These are phyloP conservation scores for maize (Zea mays) DNA, from an alignment of 176 grass and related monocot genomes.

Conservation along the genomic window DNA sequence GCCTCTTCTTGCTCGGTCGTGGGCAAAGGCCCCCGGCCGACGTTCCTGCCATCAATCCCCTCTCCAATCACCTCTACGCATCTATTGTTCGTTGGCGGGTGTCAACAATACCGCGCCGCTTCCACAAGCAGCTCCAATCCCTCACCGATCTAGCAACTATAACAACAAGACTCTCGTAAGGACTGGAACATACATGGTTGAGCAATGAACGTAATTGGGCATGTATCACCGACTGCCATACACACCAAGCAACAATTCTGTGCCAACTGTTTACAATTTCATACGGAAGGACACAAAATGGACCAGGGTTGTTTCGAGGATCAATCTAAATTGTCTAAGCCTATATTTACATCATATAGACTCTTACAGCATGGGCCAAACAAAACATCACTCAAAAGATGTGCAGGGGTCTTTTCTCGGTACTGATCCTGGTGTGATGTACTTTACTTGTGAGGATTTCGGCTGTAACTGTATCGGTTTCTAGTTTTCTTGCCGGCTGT, in stretches of 20 bases:
- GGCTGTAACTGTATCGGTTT: background rate
- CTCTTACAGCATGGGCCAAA: background rate
- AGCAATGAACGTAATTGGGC: background rate
- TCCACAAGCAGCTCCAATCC: too few relatives aligned
- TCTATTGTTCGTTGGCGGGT: too few relatives aligned
- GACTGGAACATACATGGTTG: background rate
- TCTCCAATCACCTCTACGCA: too few relatives aligned
- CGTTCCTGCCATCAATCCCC: too few relatives aligned
- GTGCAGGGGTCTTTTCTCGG: background rate
- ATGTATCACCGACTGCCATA: background rate
- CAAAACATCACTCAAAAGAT: background rate
- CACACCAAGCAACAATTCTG: background rate
- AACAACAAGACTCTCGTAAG: background rate
- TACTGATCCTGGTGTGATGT: background rate
- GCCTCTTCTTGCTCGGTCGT: too few relatives aligned
- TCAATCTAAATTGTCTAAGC: background rate
- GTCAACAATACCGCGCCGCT: too few relatives aligned
- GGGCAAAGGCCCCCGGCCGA: too few relatives aligned
- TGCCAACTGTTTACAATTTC: background rate
- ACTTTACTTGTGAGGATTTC: background rate
- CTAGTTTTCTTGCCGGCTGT: background rate
- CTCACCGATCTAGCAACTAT: too few relatives aligned
- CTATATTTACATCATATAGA: background rate
- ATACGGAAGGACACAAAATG: background rate
- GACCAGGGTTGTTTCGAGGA: background rate